Conservation (phyloP, 805 yeast genomes). For the Zygotorulaspora sp. region DNA sequence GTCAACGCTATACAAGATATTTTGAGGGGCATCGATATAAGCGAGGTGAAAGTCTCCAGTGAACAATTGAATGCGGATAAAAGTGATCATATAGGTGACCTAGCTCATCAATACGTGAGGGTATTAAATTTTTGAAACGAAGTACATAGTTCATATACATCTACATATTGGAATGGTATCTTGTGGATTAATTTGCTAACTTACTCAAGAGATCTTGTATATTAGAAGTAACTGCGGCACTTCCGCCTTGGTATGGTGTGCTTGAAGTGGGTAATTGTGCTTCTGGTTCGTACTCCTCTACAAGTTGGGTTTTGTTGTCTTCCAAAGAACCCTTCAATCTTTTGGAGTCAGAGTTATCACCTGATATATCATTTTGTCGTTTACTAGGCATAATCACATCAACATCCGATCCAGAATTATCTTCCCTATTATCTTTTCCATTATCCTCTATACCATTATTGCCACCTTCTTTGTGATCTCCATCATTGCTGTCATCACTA, state of each 20-base stretch:
- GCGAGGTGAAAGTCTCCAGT: conserved; percentile 21
- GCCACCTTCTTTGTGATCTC: background rate
- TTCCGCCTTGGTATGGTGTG: conserved; percentile 9
- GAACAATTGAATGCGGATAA: conserved; percentile 16
- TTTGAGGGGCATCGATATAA: conserved; percentile 19
- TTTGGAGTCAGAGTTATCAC: conserved; percentile 9
- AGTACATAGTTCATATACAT: conserved; percentile 3
- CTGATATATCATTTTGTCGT: conserved; percentile 7
- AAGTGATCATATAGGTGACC: conserved; percentile 19
- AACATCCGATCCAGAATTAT: conserved; percentile 5
- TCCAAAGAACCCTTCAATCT: conserved; percentile 8
- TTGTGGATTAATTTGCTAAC: conserved; percentile 26
- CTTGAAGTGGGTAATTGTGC: conserved; percentile 11
- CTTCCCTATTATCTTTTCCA: conserved; percentile 22
- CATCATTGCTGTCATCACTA: conserved; percentile 3
- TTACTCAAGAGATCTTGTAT: conserved; percentile 36
- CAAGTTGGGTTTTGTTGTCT: conserved; percentile 6
- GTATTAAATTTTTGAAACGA: conserved; percentile 27
- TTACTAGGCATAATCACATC: conserved; percentile 2
- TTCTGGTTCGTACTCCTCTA: conserved; percentile 17
- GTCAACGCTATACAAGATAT: conserved; percentile 17
- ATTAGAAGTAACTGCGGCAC: conserved; percentile 30
- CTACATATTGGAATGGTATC: conserved; percentile 1
- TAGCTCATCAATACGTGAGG: conserved; percentile 31
- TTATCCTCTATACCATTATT: conserved; percentile 17